Percentiles rank a stretch among this genome's conserved stretches.
Conservation (phyloP, 805 yeast species). For the Myxozyma udenii region DNA sequence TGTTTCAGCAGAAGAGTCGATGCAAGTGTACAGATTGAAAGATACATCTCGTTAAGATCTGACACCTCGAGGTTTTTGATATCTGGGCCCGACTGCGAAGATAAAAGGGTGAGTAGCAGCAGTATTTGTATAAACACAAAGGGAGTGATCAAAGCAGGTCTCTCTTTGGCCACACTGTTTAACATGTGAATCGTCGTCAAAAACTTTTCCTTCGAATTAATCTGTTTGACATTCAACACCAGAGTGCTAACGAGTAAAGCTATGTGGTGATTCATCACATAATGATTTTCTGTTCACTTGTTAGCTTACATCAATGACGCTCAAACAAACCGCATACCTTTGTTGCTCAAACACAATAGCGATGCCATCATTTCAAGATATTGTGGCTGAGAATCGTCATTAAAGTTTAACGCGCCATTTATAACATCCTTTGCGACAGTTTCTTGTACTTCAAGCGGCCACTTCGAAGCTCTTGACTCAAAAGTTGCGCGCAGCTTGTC, state of each 20-base stretch:
- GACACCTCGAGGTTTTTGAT: conserved; percentile 19
- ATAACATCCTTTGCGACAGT: not conserved
- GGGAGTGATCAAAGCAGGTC: conserved; percentile 61
- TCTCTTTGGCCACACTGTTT: conserved; percentile 47
- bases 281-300: not conserved
- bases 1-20: conserved; percentile 65
- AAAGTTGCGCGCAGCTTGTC: not conserved
- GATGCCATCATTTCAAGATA: not conserved
- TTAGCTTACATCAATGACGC: not conserved
- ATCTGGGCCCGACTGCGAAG: conserved; percentile 31
- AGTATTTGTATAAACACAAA: conserved; percentile 59
- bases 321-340: no score
- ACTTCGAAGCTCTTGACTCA: not conserved
- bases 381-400: not conserved
- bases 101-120: conserved; percentile 40
- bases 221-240: conserved; percentile 32
- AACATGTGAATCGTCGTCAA: conserved; percentile 38
- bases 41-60: conserved; percentile 39
- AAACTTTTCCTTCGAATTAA: conserved; percentile 27
- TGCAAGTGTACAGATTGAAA: conserved; percentile 47
- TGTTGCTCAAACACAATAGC: not conserved
- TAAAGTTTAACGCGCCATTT: not conserved
- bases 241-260: conserved; percentile 5
- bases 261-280: not conserved
- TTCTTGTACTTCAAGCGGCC: not conserved